Evolutionary conservation across 257 asterid species (phyloP), one percentile per base, ranked within the genome.

Genomic region (Penstemon eatonii): DNA sequence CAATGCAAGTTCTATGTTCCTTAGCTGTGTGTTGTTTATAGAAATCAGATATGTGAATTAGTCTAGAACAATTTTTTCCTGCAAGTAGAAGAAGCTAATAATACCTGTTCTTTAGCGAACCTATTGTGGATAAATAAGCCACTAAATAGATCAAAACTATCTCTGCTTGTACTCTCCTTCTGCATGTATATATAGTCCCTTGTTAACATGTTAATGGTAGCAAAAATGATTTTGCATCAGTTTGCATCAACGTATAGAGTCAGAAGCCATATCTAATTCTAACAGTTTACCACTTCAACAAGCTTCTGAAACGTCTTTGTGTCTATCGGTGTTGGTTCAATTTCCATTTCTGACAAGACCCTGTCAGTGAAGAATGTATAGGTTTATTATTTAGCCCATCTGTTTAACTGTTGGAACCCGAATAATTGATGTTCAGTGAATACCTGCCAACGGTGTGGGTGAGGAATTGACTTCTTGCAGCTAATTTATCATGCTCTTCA

Each of bases 381-480:
- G 4, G n/a, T 11, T 39, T 49, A 4, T 58, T 11, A 0, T 63
- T 53, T 5, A 55, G 12, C 15, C 59, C 45, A 6, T 66, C 9
- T 36, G 44, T 8, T 63, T 7, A 3, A 63, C n/a, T 40, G 41
- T 42, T 38, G 3, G 19, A 62, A 76, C n/a, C 60, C 18, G 41
- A 64, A 37, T 6, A 44, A 8, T 38, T 9, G 38, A 13, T 66
- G 50, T 53, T 19, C 10, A 13, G 12, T 13, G 33, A 70, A 7
- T 72, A 86, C 98, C 98, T 90, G 75, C 98, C 98, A 71, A 92
- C 73, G 18, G 89, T 76, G 85, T 90, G 98, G 42, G 98, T 89
- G 44, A 92, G 81, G 76, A 92, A 88, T 66, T 92, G 98, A 64
- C 87, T 90, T 63, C 77, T 80, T 15, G 97, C 96, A 25, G 96